Percentiles rank a stretch among this genome's conserved stretches.
Conservation (phyloP, 2,329 filamentous ascomycete species). For the Fusarium bactridioides region DNA sequence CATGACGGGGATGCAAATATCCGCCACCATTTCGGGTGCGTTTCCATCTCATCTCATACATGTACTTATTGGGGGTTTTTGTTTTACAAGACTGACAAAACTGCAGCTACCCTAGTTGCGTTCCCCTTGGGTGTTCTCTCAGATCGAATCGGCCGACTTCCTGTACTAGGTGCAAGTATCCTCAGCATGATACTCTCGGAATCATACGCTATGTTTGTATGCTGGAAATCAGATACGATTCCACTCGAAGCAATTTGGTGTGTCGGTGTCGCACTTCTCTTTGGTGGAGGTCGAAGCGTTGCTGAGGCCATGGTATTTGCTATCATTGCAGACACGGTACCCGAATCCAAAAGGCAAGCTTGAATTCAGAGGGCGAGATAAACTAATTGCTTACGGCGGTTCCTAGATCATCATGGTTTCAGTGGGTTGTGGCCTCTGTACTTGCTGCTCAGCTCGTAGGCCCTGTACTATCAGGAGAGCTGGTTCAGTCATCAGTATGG, state of each 20-base stretch:
- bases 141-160: conserved; percentile 37
- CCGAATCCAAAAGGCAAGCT: conserved; percentile 26
- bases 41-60: neutral
- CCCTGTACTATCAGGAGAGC: conserved; percentile 23
- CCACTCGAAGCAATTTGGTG: conserved; percentile 40
- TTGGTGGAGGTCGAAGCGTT: conserved; percentile 40
- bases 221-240: conserved; percentile 26
- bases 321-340: conserved; percentile 33
- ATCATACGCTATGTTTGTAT: conserved; percentile 31
- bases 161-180: conserved; percentile 37
- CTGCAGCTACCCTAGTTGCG: conserved; percentile 32
- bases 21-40: conserved; percentile 30
- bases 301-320: conserved; percentile 43
- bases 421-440: conserved; percentile 36
- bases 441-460: conserved; percentile 33
- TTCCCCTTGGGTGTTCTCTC: conserved; percentile 35
- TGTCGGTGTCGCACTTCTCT: conserved; percentile 28
- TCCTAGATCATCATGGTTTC: conserved; percentile 38
- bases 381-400: neutral
- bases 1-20: conserved; percentile 31
- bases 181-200: conserved; percentile 37
- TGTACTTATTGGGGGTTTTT: neutral
- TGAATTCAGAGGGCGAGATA: neutral
- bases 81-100: neutral
- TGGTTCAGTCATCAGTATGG: conserved; percentile 32